Conservation (phyloP, 2,329 filamentous ascomycete species). For the Pestalotiopsis sp. region DNA sequence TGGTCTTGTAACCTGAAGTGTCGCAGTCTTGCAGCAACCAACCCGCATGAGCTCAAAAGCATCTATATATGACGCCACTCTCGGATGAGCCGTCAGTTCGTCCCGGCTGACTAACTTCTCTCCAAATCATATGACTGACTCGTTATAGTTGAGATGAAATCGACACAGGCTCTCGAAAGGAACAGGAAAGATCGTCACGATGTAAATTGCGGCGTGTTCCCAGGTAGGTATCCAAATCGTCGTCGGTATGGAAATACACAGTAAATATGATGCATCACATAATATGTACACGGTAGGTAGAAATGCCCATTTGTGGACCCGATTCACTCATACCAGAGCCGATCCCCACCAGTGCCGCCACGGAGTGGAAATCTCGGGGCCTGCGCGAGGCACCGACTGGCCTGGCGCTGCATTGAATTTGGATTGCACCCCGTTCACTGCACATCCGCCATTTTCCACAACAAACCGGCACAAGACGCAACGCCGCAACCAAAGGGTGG, state of each 20-base stretch:
- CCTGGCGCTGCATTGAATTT: too few relatives aligned
- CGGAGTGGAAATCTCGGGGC: too few relatives aligned
- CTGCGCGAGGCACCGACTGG: too few relatives aligned
- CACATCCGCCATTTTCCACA: not conserved
- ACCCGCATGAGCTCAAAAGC: not conserved
- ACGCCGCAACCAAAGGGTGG: not conserved
- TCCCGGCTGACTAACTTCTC: not conserved
- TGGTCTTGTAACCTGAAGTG: not conserved
- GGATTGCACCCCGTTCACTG: too few relatives aligned
- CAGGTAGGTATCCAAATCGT: too few relatives aligned
- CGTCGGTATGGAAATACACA: too few relatives aligned
- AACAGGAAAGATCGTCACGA: not conserved
- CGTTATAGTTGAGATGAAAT: not conserved
- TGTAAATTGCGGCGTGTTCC: too few relatives aligned
- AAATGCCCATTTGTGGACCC: too few relatives aligned
- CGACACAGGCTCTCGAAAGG: not conserved
- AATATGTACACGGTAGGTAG: too few relatives aligned
- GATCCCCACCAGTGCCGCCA: too few relatives aligned
- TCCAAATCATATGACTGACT: not conserved
- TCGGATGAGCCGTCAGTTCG: not conserved
- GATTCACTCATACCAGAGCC: too few relatives aligned
- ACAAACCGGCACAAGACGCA: not conserved
- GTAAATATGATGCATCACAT: too few relatives aligned
- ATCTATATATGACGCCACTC: not conserved
- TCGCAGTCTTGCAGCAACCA: not conserved